Base-by-base conservation (phyloP, 2,329 filamentous ascomycete genomes). In the Lasiodiplodia sp. region DNA sequence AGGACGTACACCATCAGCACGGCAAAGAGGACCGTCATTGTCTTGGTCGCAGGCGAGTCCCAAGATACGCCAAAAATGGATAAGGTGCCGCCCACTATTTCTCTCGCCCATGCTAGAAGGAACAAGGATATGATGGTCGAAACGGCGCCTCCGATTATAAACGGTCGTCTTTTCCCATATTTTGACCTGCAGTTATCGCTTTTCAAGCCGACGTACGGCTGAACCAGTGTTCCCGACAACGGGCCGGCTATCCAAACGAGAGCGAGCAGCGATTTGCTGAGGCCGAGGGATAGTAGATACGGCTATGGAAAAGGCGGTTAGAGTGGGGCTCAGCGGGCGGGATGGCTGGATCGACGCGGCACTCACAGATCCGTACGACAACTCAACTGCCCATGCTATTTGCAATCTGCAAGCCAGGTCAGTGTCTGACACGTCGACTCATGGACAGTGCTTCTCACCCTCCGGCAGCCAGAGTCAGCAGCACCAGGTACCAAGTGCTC, bases 361-460 rank as follows among this genome's bases (percentile, higher is more conserved):
- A 80, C 85, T 75, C 78, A 87, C 86, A 66, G 95, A 97, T 73
- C 94, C 94, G 82, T 97, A 95, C 66, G 94, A 97, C 52, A 97
- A 85, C 80, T 98, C 95, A 52, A 97, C 94, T 1, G 94, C 94
- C 95, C 95, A 98, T 34, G 95, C 94, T 73, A 98, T 92, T 81
- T 98, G 95, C 71, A 98, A 84, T 28, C 93, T 86, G 71, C n/a
- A 67, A 51, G n/a, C 21, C 14, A 23, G 47, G 4, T 60, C 16
- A 67, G 65, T 56, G 58, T 52, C 28, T 38, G 40, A 38, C 11
- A 3, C 37, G 18, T 40, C 58, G 55, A 28, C 53, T 16, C 34
- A 25, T 37, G 40, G 14, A 21, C 16, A n/a, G 49, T 25, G 4
- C 40, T 34, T 28, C 49, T 77, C 74, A 86, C 83, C 88, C 95